phyloP scores from a whole-genome alignment of 768 basidiomycete species.

The Tricholoma matsutake region DNA sequence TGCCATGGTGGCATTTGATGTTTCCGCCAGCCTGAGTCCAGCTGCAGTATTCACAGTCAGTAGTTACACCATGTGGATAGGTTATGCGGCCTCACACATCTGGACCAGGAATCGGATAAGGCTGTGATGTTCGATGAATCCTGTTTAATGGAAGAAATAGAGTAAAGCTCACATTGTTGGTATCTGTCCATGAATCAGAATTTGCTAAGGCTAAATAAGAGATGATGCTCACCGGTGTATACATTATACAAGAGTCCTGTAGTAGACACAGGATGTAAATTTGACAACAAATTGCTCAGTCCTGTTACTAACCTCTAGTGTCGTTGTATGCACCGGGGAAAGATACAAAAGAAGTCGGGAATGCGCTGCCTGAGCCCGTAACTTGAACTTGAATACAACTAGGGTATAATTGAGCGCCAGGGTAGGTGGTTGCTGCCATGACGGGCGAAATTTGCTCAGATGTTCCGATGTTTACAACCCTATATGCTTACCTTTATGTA shows the following conservation, averaged over 20 bases:
- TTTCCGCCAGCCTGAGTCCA: not conserved
- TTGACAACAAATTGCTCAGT: too few relatives aligned
- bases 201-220: too few relatives aligned
- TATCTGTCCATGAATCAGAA: too few relatives aligned
- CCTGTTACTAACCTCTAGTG: conserved; percentile 1
- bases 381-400: conserved; percentile 45
- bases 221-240: too few relatives aligned
- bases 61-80: not conserved
- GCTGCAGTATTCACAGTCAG: not conserved
- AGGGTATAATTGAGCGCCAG: conserved; percentile 44
- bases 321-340: conserved; percentile 43
- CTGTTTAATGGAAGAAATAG: not conserved
- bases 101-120: not conserved
- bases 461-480: conserved; percentile 24
- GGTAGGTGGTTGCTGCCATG: conserved; percentile 20
- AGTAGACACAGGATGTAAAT: too few relatives aligned
- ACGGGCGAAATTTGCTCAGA: too few relatives aligned
- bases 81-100: not conserved
- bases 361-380: conserved; percentile 41
- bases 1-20: too few relatives aligned
- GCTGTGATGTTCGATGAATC: too few relatives aligned
- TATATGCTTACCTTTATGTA: conserved; percentile 30
- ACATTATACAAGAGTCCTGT: too few relatives aligned
- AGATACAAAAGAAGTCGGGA: conserved; percentile 44
- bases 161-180: not conserved